Conservation (phyloP, 2,329 filamentous ascomycete genomes). For the Exophiala sideris region DNA sequence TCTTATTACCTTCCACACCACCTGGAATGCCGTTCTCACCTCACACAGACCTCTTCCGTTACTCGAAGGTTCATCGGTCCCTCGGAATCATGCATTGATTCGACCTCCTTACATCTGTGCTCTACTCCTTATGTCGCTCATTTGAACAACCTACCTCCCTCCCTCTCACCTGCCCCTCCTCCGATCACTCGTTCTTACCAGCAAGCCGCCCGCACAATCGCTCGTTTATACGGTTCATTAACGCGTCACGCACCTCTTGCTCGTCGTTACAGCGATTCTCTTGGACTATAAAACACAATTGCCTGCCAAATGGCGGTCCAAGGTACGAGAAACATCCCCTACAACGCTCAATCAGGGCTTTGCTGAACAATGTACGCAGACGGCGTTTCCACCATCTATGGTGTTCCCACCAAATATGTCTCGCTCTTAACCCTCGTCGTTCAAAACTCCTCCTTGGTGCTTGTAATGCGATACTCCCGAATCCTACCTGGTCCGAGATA, state of each 20-base stretch:
- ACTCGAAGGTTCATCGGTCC: not conserved
- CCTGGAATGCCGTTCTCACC: not conserved
- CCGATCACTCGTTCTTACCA: not conserved
- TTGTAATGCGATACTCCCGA: conserved; percentile 76
- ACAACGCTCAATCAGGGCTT: not conserved
- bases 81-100: not conserved
- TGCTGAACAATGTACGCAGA: conserved; percentile 4
- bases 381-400: conserved; percentile 19
- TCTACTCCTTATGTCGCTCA: not conserved
- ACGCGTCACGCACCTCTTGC: no score
- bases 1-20: no score
- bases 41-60: not conserved
- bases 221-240: not conserved
- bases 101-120: not conserved
- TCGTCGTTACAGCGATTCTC: no score
- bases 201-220: not conserved
- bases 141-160: not conserved
- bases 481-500: conserved; percentile 92
- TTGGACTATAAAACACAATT: not conserved
- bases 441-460: conserved; percentile 26
- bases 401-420: conserved; percentile 26
- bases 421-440: conserved; percentile 25
- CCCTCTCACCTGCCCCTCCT: not conserved
- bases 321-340: conserved; percentile 4
- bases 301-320: conserved; percentile 4